Percentiles rank a stretch among this genome's conserved stretches.
Conservation (phyloP, 306 rosid species). For the Geum urbanum region DNA sequence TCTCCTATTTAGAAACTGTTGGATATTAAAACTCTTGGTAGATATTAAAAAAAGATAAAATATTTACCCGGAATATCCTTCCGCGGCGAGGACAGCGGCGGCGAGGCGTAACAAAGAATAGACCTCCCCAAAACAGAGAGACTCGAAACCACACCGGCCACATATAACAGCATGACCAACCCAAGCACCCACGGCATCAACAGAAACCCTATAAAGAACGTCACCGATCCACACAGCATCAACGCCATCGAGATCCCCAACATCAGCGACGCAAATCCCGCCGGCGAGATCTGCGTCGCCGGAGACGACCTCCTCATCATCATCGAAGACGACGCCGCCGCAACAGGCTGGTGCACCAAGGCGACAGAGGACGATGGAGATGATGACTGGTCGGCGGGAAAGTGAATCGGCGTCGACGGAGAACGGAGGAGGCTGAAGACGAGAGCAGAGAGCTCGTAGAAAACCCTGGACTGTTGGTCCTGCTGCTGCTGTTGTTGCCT, state of each 20-base stretch:
- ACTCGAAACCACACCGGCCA: slow-evolving; percentile 61
- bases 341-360: too few relatives aligned
- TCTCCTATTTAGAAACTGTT: too few relatives aligned
- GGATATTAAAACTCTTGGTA: too few relatives aligned
- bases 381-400: slow-evolving; percentile 19
- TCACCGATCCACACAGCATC: slow-evolving; percentile 92
- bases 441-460: slow-evolving; percentile 61
- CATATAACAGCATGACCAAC: slow-evolving; percentile 60
- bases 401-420: slow-evolving; percentile 47
- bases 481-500: slow-evolving; percentile 41
- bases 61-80: slow-evolving; percentile 63
- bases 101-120: slow-evolving; percentile 49
- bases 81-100: slow-evolving; percentile 38
- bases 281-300: slow-evolving; percentile 55
- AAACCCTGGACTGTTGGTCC: slow-evolving; percentile 53
- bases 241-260: slow-evolving; percentile 75
- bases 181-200: slow-evolving; percentile 95
- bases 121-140: slow-evolving; percentile 67
- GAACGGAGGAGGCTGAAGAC: slow-evolving; percentile 70
- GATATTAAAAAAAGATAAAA: not conserved
- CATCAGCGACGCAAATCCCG: slow-evolving; percentile 74
- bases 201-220: slow-evolving; percentile 81
- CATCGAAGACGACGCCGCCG: slow-evolving; percentile 6
- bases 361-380: not conserved
- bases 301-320: slow-evolving; percentile 13